Evolutionary conservation across 2,329 filamentous ascomycete species (phyloP).

Genomic region (Colletotrichum gigasporum): DNA sequence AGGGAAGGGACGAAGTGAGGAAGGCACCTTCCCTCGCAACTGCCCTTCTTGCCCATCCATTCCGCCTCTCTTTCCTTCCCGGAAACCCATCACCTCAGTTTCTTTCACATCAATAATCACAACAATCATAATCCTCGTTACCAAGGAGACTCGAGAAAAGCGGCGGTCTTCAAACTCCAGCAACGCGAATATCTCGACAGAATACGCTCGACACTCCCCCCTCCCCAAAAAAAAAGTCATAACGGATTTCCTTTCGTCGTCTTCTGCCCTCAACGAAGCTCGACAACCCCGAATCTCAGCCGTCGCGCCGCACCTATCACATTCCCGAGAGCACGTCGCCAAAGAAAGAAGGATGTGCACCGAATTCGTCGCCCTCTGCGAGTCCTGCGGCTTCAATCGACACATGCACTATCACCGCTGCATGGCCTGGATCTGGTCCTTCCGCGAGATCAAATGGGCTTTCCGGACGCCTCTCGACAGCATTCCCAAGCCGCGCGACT

Average conservation of each 20-base stretch:
- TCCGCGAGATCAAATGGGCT: constrained; percentile 10
- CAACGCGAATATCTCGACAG: no score
- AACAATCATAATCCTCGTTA: no score
- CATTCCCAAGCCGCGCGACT: constrained; percentile 22
- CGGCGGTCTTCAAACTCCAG: no score
- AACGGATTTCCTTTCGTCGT: no score
- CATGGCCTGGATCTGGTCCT: constrained; percentile 12
- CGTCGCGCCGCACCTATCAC: no score
- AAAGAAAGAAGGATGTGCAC: constrained; percentile 25
- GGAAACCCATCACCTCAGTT: background rate
- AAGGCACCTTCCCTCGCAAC: background rate
- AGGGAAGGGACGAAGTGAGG: background rate
- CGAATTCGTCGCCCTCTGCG: constrained; percentile 30
- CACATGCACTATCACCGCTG: constrained; percentile 32
- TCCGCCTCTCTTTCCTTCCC: background rate
- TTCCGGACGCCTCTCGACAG: constrained; percentile 16
- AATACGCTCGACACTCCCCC: background rate
- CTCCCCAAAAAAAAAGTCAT: no score
- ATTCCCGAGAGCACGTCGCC: no score
- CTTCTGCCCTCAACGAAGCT: no score
- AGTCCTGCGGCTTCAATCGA: constrained; percentile 29
- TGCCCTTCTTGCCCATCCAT: background rate
- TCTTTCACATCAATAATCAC: no score
- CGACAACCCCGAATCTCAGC: no score
- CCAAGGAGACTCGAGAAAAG: no score